phyloP scores from a whole-genome alignment of 495 filamentous ascomycete genomes.

The Cercophora samala region DNA sequence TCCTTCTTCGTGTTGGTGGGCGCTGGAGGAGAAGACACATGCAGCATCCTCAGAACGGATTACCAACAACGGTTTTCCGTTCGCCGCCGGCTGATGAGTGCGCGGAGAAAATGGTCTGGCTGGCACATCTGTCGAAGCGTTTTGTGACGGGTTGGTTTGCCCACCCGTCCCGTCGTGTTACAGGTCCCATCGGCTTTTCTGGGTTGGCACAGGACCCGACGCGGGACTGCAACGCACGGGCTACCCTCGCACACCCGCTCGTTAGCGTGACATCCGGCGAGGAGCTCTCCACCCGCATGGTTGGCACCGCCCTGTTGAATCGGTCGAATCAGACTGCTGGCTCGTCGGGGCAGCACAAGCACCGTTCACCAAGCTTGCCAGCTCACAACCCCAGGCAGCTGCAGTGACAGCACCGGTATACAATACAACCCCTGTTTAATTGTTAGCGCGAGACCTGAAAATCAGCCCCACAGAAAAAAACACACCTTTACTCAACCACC shows the following conservation, averaged over 20 bases:
- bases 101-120: background rate
- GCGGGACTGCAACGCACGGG: slow-evolving; percentile 27
- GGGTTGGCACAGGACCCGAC: slow-evolving; percentile 16
- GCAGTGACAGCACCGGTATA: background rate
- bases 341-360: background rate
- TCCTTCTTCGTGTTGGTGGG: background rate
- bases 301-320: slow-evolving; percentile 17
- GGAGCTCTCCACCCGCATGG: slow-evolving; percentile 18
- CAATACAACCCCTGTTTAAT: too few relatives aligned
- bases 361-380: background rate
- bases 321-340: background rate
- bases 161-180: slow-evolving; percentile 9
- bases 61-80: background rate
- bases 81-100: background rate
- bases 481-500: too few relatives aligned
- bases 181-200: slow-evolving; percentile 8
- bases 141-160: slow-evolving; percentile 6
- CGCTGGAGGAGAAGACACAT: background rate
- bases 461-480: too few relatives aligned
- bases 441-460: too few relatives aligned
- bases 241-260: slow-evolving; percentile 23
- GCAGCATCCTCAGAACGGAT: background rate
- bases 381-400: background rate
- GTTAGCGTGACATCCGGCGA: slow-evolving; percentile 17
- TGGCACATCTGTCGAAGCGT: background rate